phyloP scores from a whole-genome alignment of 768 basidiomycete genomes.

The Clathrus columnatus region DNA sequence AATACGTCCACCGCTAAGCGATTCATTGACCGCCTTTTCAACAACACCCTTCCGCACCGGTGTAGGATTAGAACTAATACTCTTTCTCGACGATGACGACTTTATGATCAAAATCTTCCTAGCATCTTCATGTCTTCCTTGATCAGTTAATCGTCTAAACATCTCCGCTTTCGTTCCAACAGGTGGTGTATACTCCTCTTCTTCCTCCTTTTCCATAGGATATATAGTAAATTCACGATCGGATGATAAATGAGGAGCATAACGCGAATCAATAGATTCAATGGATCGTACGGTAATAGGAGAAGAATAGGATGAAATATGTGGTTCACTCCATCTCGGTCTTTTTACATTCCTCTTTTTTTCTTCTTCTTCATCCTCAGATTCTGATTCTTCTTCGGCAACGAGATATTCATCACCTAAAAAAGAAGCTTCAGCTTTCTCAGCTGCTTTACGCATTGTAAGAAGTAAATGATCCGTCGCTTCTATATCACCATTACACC shows the following conservation, averaged over 20 bases:
- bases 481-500: not conserved
- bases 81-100: not conserved
- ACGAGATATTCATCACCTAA: not conserved
- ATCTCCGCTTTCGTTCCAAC: not conserved
- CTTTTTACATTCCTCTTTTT: not conserved
- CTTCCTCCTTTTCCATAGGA: not conserved
- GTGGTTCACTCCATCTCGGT: not conserved
- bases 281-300: too few relatives aligned
- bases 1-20: too few relatives aligned
- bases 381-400: not conserved
- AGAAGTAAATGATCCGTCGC: not conserved
- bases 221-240: not conserved
- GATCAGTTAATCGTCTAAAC: not conserved
- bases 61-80: too few relatives aligned
- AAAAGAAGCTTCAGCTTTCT: constrained; percentile 10
- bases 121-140: not conserved
- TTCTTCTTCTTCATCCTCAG: not conserved
- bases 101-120: not conserved
- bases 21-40: too few relatives aligned
- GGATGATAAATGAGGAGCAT: not conserved
- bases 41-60: too few relatives aligned
- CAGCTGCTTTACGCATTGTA: not conserved
- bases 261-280: not conserved
- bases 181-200: not conserved
- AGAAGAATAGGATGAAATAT: not conserved